Evolutionary conservation across 495 filamentous ascomycete species (phyloP).

Genomic region (Neurospora sp.): DNA sequence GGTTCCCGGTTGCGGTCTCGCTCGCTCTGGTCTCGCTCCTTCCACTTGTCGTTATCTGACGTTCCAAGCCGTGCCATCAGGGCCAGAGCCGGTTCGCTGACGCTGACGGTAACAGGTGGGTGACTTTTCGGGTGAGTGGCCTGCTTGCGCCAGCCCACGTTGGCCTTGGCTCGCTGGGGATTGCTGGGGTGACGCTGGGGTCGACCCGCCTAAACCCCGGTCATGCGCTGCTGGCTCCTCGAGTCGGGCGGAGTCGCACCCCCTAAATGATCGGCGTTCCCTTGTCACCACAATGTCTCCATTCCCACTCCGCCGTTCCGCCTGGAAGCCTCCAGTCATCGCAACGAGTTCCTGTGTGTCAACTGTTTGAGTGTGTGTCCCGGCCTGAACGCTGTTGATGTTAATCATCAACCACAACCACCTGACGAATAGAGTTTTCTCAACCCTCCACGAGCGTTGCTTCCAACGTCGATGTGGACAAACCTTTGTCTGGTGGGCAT

Average conservation of each 20-base stretch:
- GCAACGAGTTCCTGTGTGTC: background rate
- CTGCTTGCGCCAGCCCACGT: background rate
- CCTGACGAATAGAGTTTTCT: slow-evolving; percentile 31
- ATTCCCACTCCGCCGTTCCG: slow-evolving; percentile 1
- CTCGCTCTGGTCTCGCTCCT: background rate
- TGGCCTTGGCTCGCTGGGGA: background rate
- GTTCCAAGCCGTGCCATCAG: background rate
- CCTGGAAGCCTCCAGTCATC: slow-evolving; percentile 3
- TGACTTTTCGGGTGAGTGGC: background rate
- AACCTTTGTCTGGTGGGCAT: background rate
- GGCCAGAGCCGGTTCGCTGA: background rate
- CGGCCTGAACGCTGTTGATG: background rate
- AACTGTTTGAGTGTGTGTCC: background rate
- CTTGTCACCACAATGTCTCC: slow-evolving; percentile 1
- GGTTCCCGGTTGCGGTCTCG: background rate
- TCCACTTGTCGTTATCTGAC: slow-evolving; percentile 31
- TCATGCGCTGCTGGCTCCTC: background rate
- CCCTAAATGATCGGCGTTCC: slow-evolving; percentile 12
- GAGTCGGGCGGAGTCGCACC: background rate
- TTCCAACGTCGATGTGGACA: slow-evolving; percentile 7
- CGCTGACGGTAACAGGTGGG: background rate
- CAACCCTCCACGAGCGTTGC: slow-evolving; percentile 29
- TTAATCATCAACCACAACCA: slow-evolving; percentile 9
- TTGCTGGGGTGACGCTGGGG: background rate
- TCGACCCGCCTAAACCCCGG: background rate